phyloP scores from a whole-genome alignment of 2,329 filamentous ascomycete species.

The Kalaharituber pfeilii region DNA sequence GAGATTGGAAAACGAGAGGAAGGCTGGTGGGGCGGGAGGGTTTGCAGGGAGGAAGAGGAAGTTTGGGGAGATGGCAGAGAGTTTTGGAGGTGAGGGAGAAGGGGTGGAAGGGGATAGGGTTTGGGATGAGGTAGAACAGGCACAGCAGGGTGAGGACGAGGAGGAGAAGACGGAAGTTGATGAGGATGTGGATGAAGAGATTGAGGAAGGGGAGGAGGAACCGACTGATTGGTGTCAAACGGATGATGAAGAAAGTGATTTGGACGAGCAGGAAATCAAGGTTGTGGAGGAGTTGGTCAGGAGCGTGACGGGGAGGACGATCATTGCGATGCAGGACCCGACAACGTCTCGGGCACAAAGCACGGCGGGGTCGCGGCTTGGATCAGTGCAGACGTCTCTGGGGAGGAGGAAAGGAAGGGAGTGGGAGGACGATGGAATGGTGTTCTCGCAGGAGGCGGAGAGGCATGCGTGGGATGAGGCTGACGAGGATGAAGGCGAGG shows the following conservation, averaged over 20 bases:
- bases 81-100: neutral
- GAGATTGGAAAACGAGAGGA: neutral
- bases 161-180: neutral
- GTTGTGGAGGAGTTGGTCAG: neutral
- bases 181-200: neutral
- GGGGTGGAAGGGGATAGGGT: neutral
- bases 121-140: neutral
- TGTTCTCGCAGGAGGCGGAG: neutral
- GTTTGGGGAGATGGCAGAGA: neutral
- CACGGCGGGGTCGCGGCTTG: neutral
- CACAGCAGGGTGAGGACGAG: neutral
- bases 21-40: neutral
- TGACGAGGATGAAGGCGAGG: neutral
- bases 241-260: neutral
- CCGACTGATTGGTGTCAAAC: neutral
- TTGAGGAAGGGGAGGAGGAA: neutral
- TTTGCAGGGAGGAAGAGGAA: neutral
- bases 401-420: neutral
- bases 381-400: neutral
- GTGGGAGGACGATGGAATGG: neutral
- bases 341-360: neutral
- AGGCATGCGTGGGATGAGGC: neutral
- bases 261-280: neutral
- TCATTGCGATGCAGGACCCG: neutral
- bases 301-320: neutral